Base-by-base conservation (phyloP, 345 rosid genomes). In the Gossypium thurberi region DNA sequence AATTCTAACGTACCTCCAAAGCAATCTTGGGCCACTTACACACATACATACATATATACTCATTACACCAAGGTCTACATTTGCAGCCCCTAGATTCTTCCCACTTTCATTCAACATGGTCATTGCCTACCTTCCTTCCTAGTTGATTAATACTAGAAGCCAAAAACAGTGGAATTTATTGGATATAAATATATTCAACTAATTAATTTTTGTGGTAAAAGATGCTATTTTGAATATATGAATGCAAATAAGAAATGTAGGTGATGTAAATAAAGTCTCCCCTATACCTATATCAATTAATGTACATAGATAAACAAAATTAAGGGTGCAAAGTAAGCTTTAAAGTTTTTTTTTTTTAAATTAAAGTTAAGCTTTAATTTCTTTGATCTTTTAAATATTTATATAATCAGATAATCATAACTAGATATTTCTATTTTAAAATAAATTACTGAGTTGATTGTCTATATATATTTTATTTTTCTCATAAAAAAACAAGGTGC, bases 11-110 rank as follows among this genome's bases (percentile, higher is more conserved):
- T 2, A 37, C 21, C 6, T 17, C 21, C 66, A 62, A 62, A 42
- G 15, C 50, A 13, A 18, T 64, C 67, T 1, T 37, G 40, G 47
- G 13, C 67, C 25, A 12, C 50, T 4, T 1, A 40, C 6, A 25
- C 33, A 28, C 0, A 28, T 28, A 28, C 33, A 55, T 8, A 55
- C 8, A 52, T 1, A 51, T 43, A 20, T 28, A n/a, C 70, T 21
- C 70, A 65, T 65, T 65, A 13, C 40, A 44, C 52, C 21, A 21
- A 56, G 60, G 60, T 20, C 28, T 20, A 56, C 28, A 4, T 51
- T 52, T 71, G 33, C 28, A 55, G 8, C 64, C 26, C 44, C 65
- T 58, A 44, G 53, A 58, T 71, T 23, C 65, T 60, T 15, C 75
- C 75, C 59, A 43, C 53, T 67, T 18, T 50, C 6, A 48, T 68